These are phyloP conservation scores for Ustulina deusta DNA, from an alignment of 2,329 filamentous ascomycete genomes.

Conservation along the genomic window DNA sequence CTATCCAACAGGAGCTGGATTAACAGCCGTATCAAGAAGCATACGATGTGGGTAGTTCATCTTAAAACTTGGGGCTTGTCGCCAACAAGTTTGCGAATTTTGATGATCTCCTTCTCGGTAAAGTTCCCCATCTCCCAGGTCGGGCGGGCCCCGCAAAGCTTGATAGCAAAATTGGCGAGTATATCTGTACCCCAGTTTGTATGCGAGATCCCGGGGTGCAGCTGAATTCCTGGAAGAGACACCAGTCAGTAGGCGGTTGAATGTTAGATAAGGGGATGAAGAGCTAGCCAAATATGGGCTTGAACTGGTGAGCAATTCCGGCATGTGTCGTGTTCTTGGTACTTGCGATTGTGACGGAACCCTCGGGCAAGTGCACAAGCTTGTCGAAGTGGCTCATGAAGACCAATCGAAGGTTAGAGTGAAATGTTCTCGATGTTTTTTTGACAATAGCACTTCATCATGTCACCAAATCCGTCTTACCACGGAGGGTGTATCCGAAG, in stretches of 20 bases:
- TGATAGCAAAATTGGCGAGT: constrained; percentile 80
- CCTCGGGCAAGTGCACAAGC: constrained; percentile 77
- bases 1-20: constrained; percentile 17
- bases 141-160: constrained; percentile 80
- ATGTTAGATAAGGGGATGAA: neutral
- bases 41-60: neutral
- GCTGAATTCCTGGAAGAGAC: constrained; percentile 72
- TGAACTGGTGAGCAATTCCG: constrained; percentile 77
- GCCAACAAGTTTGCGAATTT: constrained; percentile 86
- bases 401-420: constrained; percentile 52
- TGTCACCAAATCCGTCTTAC: constrained; percentile 31
- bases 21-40: neutral
- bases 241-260: constrained; percentile 20
- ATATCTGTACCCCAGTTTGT: constrained; percentile 45
- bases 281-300: constrained; percentile 73
- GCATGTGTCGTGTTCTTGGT: constrained; percentile 83
- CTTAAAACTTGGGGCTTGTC: constrained; percentile 77
- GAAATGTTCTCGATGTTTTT: neutral
- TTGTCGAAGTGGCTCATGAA: constrained; percentile 95
- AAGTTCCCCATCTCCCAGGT: constrained; percentile 92
- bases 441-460: neutral
- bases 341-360: constrained; percentile 78
- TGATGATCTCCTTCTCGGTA: constrained; percentile 79
- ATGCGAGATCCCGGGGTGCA: constrained; percentile 81
- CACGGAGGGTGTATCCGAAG: constrained; percentile 74